Evolutionary conservation across 2,329 filamentous ascomycete species (phyloP).

Genomic region (Microsporum audouinii): DNA sequence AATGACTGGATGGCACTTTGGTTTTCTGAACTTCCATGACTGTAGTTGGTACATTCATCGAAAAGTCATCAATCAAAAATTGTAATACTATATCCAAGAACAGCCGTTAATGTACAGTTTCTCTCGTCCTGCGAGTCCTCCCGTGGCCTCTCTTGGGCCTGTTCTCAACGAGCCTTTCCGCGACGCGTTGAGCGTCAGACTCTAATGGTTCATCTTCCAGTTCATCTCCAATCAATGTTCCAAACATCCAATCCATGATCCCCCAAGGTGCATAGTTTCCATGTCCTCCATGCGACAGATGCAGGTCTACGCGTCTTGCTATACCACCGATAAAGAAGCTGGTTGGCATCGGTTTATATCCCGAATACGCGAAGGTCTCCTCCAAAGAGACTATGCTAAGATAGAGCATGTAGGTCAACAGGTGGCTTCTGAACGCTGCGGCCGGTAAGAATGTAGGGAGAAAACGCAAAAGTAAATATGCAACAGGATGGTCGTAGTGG

Average conservation of each 20-base stretch:
- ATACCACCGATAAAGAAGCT: conserved; percentile 48
- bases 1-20: conserved; percentile 1
- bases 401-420: conserved; percentile 48
- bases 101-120: not conserved
- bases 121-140: conserved; percentile 8
- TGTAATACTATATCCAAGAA: not conserved
- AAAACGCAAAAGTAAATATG: conserved; percentile 44
- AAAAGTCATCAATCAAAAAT: not conserved
- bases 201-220: conserved; percentile 41
- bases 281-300: conserved; percentile 39
- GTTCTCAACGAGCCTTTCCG: conserved; percentile 23
- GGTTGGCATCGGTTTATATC: conserved; percentile 48
- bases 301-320: conserved; percentile 45
- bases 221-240: conserved; percentile 33
- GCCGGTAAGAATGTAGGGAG: conserved; percentile 48
- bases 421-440: conserved; percentile 47
- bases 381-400: conserved; percentile 46
- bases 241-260: conserved; percentile 35
- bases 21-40: not conserved
- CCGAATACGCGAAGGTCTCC: conserved; percentile 49
- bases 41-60: not conserved
- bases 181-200: conserved; percentile 25
- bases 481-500: conserved; percentile 49
- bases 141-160: conserved; percentile 22
- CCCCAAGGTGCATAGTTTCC: conserved; percentile 39